These are phyloP conservation scores for Coelastrella sp. DNA, from an alignment of 139 green algal species.

Conservation along the genomic window DNA sequence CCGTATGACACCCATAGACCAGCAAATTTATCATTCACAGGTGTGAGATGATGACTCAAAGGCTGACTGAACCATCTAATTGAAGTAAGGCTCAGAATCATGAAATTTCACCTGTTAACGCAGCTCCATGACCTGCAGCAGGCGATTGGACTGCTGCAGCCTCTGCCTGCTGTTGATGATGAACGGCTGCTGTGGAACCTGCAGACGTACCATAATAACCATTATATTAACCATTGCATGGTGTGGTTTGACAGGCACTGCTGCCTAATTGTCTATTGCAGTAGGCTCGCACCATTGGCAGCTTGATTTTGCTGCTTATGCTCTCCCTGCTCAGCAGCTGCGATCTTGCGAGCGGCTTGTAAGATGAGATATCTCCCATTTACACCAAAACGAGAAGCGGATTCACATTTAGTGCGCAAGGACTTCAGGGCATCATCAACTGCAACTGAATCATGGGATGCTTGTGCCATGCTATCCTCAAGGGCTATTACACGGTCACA, in stretches of 20 bases:
- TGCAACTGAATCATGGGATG: not conserved
- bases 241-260: no score
- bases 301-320: no score
- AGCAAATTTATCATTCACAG: no score
- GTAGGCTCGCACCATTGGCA: no score
- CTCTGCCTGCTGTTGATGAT: slow-evolving; percentile 4
- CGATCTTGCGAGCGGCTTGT: slow-evolving; percentile 13
- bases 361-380: slow-evolving; percentile 43
- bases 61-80: not conserved
- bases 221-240: no score
- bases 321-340: not conserved
- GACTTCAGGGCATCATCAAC: not conserved
- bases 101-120: not conserved
- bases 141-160: no score
- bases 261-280: no score
- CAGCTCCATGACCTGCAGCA: not conserved
- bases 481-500: no score
- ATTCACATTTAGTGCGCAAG: not conserved
- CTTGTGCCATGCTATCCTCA: not conserved
- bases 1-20: no score
- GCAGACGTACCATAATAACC: not conserved
- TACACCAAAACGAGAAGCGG: not conserved
- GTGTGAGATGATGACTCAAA: not conserved
- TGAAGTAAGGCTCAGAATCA: no score
- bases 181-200: not conserved